A percentile compares a stretch with the other conserved stretches of the same genome.
Conservation (phyloP, 2,329 filamentous ascomycete genomes). For the Arthrobotrys megalospora region DNA sequence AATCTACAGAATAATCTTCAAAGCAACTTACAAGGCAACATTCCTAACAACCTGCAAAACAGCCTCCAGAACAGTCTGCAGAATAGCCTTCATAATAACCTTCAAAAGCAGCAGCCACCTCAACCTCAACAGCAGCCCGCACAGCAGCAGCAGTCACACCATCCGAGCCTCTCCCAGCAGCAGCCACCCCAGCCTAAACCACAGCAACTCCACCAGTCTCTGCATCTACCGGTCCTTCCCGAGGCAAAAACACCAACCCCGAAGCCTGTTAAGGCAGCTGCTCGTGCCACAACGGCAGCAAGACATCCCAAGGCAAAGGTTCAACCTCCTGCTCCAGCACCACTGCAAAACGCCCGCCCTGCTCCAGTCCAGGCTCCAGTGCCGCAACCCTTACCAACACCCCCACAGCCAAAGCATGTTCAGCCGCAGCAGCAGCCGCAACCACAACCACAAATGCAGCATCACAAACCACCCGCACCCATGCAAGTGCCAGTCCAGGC, state of each 20-base stretch:
- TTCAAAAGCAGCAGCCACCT: conserved; percentile 15
- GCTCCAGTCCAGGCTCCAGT: conserved; percentile 47
- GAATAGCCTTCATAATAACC: conserved; percentile 5
- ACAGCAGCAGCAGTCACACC: conserved; percentile 35
- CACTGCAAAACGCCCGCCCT: conserved; percentile 25
- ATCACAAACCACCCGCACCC: conserved; percentile 63
- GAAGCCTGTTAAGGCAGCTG: conserved; percentile 46
- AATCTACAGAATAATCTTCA: conserved; percentile 34
- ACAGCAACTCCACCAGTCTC: conserved; percentile 50
- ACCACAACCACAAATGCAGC: conserved; percentile 66
- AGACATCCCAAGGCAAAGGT: conserved; percentile 52
- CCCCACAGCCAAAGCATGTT: conserved; percentile 61
- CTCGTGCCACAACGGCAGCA: conserved; percentile 30
- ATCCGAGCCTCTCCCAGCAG: conserved; percentile 48
- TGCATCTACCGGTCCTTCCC: conserved; percentile 53
- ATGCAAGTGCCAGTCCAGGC: conserved; percentile 36
- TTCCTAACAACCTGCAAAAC: conserved; percentile 22
- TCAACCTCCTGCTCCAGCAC: conserved; percentile 34
- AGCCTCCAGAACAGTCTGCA: conserved; percentile 15
- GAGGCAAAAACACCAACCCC: conserved; percentile 44
- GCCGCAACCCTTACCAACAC: conserved; percentile 59
- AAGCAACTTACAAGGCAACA: conserved; percentile 27
- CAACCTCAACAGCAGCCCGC: conserved; percentile 34
- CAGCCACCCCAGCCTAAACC: conserved; percentile 46
- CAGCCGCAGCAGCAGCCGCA: conserved; percentile 61